A percentile compares a stretch with the other conserved stretches of the same genome.
These are phyloP conservation scores for Dryas drummondii DNA, from an alignment of 306 rosid genomes.

Conservation along the genomic window DNA sequence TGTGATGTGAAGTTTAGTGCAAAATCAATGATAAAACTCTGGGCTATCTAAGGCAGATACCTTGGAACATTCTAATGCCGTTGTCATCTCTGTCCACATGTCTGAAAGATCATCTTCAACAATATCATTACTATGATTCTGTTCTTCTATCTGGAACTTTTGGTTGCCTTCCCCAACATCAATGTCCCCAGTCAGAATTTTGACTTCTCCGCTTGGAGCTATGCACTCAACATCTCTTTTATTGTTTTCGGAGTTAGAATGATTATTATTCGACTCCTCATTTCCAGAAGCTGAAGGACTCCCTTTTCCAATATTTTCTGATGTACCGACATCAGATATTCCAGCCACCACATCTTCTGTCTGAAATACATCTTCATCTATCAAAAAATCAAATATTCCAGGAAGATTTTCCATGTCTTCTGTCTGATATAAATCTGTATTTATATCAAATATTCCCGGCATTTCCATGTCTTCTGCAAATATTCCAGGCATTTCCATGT, in stretches of 20 bases:
- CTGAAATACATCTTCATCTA: no score
- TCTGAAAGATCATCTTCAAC: constrained; percentile 61
- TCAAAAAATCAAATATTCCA: constrained; percentile 10
- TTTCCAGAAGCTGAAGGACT: background rate
- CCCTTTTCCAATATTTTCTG: constrained; percentile 8
- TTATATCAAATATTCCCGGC: no score
- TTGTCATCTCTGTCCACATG: constrained; percentile 81
- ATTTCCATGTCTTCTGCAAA: no score
- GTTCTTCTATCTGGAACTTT: background rate
- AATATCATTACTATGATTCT: background rate
- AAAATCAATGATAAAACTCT: background rate
- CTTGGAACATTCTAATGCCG: constrained; percentile 73
- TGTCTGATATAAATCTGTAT: no score
- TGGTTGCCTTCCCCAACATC: background rate
- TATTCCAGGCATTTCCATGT: no score
- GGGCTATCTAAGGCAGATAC: constrained; percentile 17
- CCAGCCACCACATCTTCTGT: no score
- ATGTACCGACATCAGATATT: constrained; percentile 40
- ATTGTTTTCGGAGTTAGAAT: background rate
- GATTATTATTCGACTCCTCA: background rate
- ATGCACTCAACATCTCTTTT: background rate
- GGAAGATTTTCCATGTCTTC: no score
- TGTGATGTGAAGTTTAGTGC: background rate
- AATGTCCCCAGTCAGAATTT: constrained; percentile 22
- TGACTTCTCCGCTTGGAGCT: constrained; percentile 10